Percentiles rank a stretch among this genome's conserved stretches.
Conservation (phyloP, 371 early-diverging fungal species). For the Basidiobolus heterosporus region DNA sequence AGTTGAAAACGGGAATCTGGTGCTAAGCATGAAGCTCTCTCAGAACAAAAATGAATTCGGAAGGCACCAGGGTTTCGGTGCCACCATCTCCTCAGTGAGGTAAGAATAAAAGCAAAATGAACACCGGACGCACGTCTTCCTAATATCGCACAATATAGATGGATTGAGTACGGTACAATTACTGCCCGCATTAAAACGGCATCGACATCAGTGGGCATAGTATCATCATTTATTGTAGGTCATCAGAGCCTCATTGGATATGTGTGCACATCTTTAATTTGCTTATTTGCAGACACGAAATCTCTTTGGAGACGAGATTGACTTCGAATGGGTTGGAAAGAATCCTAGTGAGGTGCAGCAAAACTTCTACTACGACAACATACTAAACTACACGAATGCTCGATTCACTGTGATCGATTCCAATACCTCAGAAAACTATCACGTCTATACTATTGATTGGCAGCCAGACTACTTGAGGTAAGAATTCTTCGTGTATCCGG, state of each 20-base stretch:
- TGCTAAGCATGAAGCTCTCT: slow-evolving; percentile 19
- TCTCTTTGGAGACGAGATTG: slow-evolving; percentile 42
- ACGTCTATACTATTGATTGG: slow-evolving; percentile 32
- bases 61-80: slow-evolving; percentile 28
- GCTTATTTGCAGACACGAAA: slow-evolving; percentile 45
- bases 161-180: slow-evolving; percentile 31
- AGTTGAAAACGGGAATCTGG: slow-evolving; percentile 18
- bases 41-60: slow-evolving; percentile 13
- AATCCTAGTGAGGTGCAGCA: slow-evolving; percentile 28
- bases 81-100: slow-evolving; percentile 30
- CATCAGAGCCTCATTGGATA: slow-evolving; percentile 23
- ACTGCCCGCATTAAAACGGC: slow-evolving; percentile 33
- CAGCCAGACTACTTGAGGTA: slow-evolving; percentile 23
- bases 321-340: slow-evolving; percentile 48
- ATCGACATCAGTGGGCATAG: slow-evolving; percentile 25
- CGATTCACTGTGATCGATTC: slow-evolving; percentile 6
- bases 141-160: slow-evolving; percentile 9
- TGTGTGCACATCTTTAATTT: slow-evolving; percentile 20
- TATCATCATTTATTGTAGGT: slow-evolving; percentile 38
- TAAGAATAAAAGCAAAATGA: neutral
- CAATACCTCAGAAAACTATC: slow-evolving; percentile 14
- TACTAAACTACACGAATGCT: neutral
- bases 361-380: slow-evolving; percentile 32
- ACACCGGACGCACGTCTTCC: too few relatives aligned
- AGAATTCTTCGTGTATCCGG: neutral